phyloP scores from a whole-genome alignment of 1,284 basidiomycete genomes.

The Cutaneotrichosporon cavernicola region DNA sequence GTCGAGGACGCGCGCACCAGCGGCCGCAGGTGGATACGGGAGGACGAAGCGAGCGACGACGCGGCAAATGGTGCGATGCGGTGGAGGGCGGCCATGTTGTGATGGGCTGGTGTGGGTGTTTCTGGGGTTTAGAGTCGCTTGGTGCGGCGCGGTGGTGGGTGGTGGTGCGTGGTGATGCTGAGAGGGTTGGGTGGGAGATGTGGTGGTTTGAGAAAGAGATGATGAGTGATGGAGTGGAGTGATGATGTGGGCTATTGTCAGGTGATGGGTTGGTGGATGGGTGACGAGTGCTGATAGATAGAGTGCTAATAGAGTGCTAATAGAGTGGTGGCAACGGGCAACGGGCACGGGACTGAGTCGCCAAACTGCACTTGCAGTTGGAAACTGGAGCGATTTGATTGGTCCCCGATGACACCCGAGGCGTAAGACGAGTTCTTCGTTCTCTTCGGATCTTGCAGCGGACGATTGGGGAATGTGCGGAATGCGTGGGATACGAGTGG shows the following conservation, averaged over 20 bases:
- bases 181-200: not conserved
- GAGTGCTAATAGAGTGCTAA: too few relatives aligned
- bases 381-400: conserved; percentile 2
- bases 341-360: not conserved
- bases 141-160: too few relatives aligned
- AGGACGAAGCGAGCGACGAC: conserved; percentile 11
- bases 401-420: not conserved
- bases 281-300: not conserved
- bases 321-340: not conserved
- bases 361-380: not conserved
- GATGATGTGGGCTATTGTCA: not conserved
- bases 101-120: not conserved
- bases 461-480: too few relatives aligned
- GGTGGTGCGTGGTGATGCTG: too few relatives aligned
- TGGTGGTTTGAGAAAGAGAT: not conserved
- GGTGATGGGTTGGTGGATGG: not conserved
- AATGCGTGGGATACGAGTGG: too few relatives aligned
- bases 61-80: conserved; percentile 11
- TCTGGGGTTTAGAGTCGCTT: not conserved
- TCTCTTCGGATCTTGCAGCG: not conserved
- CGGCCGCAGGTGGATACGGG: conserved; percentile 6
- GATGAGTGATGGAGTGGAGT: not conserved
- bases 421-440: not conserved
- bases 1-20: conserved; percentile 14
- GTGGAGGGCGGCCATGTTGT: conserved; percentile 9